Base-by-base conservation (phyloP, 345 rosid genomes). In the Cardamine occulta region DNA sequence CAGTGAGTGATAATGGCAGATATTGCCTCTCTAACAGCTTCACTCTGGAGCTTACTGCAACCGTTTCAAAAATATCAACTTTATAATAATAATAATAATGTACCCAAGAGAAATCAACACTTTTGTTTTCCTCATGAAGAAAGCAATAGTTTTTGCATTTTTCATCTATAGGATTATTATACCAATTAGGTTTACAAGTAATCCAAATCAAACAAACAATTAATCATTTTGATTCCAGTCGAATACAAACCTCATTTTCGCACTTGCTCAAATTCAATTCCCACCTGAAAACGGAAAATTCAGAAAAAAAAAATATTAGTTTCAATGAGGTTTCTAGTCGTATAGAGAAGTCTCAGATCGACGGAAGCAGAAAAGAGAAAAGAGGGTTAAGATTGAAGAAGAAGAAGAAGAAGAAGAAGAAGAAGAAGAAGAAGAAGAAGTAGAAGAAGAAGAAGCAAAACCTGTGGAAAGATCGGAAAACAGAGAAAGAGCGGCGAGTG, bases 11-110 rank as follows among this genome's bases (percentile, higher is more conserved):
- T 66, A 62, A 94, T 86, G 24, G 76, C 68, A 1, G 95, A 15
- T 49, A 94, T 88, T 1, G 98, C 98, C 74, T 94, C 98, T 71
- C 95, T 88, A 57, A 94, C 63, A 6, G 94, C 87, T 29, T 94
- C 98, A 64, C 94, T 83, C 84, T 87, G 89, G 70, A 94, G 96
- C 89, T 94, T 94, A 86, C 98, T 94, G 88, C 77, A 72, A 72
- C 44, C 21, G 71, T 21, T 21, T 28, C 48, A 63, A 62, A 28
- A 52, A 61, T 15, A 49, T 26, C 40, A 49, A 58, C 12, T 15
- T 19, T 19, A 19, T 19, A 19, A 19, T 19, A 19, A 19, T 19
- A 24, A 24, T 24, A 24, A 24, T 24, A 24, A 24, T 44, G 49
- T 45, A n/a, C 13, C 12, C 58, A 21, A 32, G 55, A 40, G 24